Evolutionary conservation across 2,329 filamentous ascomycete species (phyloP), one percentile per base, ranked within the genome.

Genomic region (Gremmenia infestans): DNA sequence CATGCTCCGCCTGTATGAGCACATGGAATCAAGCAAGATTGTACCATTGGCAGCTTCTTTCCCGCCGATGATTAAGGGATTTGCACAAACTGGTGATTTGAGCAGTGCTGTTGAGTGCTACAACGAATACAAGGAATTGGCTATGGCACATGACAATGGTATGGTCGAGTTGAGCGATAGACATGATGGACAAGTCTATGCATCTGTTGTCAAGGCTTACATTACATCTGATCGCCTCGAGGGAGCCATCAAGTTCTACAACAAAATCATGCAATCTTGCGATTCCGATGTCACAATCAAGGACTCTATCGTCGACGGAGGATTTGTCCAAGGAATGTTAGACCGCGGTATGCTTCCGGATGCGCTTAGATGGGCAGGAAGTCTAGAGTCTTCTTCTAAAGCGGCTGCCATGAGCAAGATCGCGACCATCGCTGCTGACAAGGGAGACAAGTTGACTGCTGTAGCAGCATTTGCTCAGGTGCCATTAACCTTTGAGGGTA

Each of bases 21-120:
- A 97, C 71, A 95, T 97, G 91, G 91, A 96, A 72, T 76, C 81
- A 37, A 85, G 82, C 64, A 85, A 85, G 55, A 82, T 90, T 22
- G 81, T 83, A 15, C 90, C 93, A 0, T 85, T 87, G 56, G 87
- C 91, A 5, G 84, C 87, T 47, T 89, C 93, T 52, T 97, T 96
- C 73, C 88, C 91, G 1, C 82, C 87, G 17, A 96, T 99, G 89
- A 97, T 99, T 70, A 86, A 88, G n/a, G 91, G 92, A 0, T 97
- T 96, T 69, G 90, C 90, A 58, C 81, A 82, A 43, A 82, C 81
- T 11, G 89, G 91, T 50, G 91, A 97, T 69, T 76, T 97, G 46
- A 80, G 86, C 65, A 95, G 89, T 64, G 94, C 92, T 19, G 89
- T 97, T 6, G 91, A 96, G 71, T 91, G 91, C 73, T 99, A 97